Evolutionary conservation across 805 yeast genomes (phyloP).

Genomic region (Kockiozyma suomiensis): DNA sequence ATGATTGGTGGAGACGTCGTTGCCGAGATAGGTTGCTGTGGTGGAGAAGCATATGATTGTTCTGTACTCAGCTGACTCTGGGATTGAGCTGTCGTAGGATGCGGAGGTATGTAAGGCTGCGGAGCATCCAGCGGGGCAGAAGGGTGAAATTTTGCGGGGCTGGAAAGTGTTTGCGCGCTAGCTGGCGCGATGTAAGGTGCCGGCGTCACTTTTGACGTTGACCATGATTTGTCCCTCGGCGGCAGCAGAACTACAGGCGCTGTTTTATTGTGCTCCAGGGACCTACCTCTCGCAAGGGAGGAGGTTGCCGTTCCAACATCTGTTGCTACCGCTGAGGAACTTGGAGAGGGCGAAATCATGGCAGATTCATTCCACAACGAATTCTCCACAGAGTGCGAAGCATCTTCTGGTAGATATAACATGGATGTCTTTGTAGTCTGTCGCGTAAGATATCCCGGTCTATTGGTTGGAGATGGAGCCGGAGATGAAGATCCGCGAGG

Average conservation of each 20-base stretch:
- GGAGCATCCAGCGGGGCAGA: background rate
- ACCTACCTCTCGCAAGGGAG: background rate
- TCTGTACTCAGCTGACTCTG: background rate
- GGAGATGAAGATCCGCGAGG: background rate
- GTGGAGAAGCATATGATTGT: background rate
- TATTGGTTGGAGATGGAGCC: background rate
- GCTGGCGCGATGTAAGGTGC: conserved; percentile 2
- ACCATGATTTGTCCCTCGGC: background rate
- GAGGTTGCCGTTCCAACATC: background rate
- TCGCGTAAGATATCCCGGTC: background rate
- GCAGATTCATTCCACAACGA: background rate
- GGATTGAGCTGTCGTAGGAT: too few species aligned
- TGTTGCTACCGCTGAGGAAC: background rate
- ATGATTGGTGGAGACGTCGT: too few species aligned
- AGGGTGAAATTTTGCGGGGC: background rate
- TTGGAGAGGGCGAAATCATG: background rate
- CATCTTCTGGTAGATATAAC: background rate
- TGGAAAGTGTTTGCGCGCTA: background rate
- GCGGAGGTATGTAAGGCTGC: conserved; percentile 3
- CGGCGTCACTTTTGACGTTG: background rate
- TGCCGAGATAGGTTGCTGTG: background rate
- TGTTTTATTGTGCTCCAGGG: background rate
- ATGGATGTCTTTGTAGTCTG: background rate
- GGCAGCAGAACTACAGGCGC: background rate
- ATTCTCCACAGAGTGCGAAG: background rate